phyloP scores from a whole-genome alignment of 2,329 filamentous ascomycete genomes.

The Pseudopyricularia cyperi region DNA sequence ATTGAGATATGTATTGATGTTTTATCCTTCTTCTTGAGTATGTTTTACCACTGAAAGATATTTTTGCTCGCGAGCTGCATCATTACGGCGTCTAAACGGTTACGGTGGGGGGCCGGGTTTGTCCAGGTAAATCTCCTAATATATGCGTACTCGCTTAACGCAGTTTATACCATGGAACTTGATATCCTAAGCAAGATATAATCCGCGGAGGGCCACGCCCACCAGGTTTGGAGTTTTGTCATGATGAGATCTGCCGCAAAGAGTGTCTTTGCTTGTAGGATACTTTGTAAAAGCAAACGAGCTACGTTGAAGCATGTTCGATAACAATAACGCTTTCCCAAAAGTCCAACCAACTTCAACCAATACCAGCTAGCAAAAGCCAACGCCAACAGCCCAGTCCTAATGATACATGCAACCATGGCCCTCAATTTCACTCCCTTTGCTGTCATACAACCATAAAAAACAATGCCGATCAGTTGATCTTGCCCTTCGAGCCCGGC shows the following conservation, averaged over 20 bases:
- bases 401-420: background rate
- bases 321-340: background rate
- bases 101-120: background rate
- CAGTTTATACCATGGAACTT: too few species aligned
- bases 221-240: too few species aligned
- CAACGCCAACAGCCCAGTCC: background rate
- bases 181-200: too few species aligned
- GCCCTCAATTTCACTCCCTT: background rate
- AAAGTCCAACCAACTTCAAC: background rate
- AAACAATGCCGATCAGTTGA: background rate
- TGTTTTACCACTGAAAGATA: background rate
- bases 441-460: background rate
- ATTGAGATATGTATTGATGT: slow-evolving; percentile 6
- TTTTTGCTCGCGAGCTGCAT: background rate
- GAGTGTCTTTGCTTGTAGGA: too few species aligned
- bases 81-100: background rate
- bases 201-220: too few species aligned
- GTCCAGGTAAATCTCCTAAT: background rate
- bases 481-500: too few species aligned
- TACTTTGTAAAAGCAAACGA: background rate
- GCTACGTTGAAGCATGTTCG: background rate
- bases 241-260: too few species aligned
- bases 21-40: slow-evolving; percentile 1
- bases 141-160: background rate
- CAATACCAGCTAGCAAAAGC: background rate